phyloP scores from a whole-genome alignment of 345 rosid genomes.

The Sapria himalayana region DNA sequence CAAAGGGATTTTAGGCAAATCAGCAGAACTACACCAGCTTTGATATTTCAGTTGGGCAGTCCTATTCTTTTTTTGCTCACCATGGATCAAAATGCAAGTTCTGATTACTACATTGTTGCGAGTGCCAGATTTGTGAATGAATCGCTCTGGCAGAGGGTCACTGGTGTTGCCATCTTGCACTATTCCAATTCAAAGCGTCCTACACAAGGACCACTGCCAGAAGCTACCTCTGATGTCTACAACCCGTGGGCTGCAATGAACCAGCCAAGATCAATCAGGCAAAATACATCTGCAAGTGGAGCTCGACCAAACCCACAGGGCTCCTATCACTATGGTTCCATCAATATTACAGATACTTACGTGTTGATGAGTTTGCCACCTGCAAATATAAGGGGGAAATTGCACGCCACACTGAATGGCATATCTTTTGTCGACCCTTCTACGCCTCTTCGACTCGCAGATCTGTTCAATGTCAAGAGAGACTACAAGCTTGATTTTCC shows the following conservation, averaged over 20 bases:
- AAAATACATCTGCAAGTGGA: conserved; percentile 70
- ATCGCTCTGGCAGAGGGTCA: no score
- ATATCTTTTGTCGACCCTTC: conserved; percentile 49
- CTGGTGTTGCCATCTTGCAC: conserved; percentile 32
- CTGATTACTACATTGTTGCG: conserved; percentile 38
- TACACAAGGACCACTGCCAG: conserved; percentile 29
- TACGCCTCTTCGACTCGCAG: conserved; percentile 75
- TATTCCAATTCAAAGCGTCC: conserved; percentile 32
- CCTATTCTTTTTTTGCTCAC: conserved; percentile 75
- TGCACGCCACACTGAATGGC: conserved; percentile 60
- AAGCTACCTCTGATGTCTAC: conserved; percentile 26
- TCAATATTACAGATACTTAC: conserved; percentile 38
- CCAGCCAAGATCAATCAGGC: conserved; percentile 67
- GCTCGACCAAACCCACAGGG: conserved; percentile 98
- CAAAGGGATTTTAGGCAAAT: conserved; percentile 74
- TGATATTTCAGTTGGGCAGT: conserved; percentile 76
- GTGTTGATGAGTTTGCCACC: conserved; percentile 48
- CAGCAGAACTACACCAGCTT: conserved; percentile 40
- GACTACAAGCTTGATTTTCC: conserved; percentile 49
- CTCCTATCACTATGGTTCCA: conserved; percentile 64
- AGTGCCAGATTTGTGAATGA: conserved; percentile 35
- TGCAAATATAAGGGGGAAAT: conserved; percentile 33
- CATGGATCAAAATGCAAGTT: conserved; percentile 43
- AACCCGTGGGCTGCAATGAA: conserved; percentile 54
- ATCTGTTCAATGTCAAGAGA: conserved; percentile 53